Evolutionary conservation across 495 filamentous ascomycete species (phyloP).

Genomic region (Hypomontagnella submonticulosa): DNA sequence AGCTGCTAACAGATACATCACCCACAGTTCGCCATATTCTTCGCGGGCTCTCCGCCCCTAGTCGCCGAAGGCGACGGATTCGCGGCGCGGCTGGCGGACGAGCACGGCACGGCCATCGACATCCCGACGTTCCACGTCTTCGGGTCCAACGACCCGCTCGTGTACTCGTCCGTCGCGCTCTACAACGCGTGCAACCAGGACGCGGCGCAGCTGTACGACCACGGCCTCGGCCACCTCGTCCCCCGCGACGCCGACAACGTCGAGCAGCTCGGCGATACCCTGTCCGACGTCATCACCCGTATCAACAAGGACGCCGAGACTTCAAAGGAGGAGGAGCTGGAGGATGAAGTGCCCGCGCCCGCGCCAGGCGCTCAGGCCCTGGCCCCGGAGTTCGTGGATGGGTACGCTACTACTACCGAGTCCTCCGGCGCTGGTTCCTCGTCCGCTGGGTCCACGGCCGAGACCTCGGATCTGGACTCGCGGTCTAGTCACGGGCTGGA

Average conservation of each 20-base stretch:
- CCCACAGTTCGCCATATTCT: slow-evolving; percentile 61
- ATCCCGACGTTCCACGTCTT: slow-evolving; percentile 68
- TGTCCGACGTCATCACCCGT: slow-evolving; percentile 43
- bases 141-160: slow-evolving; percentile 66
- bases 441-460: slow-evolving; percentile 4
- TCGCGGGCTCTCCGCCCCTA: slow-evolving; percentile 65
- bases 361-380: neutral
- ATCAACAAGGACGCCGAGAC: slow-evolving; percentile 39
- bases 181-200: slow-evolving; percentile 67
- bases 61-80: slow-evolving; percentile 55
- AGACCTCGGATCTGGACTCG: slow-evolving; percentile 34
- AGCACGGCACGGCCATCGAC: slow-evolving; percentile 57
- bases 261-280: slow-evolving; percentile 51
- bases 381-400: neutral
- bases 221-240: slow-evolving; percentile 65
- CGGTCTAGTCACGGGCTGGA: slow-evolving; percentile 25
- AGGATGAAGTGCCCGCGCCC: too few species aligned
- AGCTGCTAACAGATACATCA: too few species aligned
- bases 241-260: slow-evolving; percentile 62
- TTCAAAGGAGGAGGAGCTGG: neutral
- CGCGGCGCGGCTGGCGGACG: slow-evolving; percentile 55
- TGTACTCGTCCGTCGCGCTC: slow-evolving; percentile 62
- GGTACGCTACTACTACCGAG: neutral
- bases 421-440: slow-evolving; percentile 1
- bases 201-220: slow-evolving; percentile 63